A percentile compares a stretch with the other conserved stretches of the same genome.
phyloP scores from a whole-genome alignment of 306 rosid genomes.

The Inga leiocalycina region DNA sequence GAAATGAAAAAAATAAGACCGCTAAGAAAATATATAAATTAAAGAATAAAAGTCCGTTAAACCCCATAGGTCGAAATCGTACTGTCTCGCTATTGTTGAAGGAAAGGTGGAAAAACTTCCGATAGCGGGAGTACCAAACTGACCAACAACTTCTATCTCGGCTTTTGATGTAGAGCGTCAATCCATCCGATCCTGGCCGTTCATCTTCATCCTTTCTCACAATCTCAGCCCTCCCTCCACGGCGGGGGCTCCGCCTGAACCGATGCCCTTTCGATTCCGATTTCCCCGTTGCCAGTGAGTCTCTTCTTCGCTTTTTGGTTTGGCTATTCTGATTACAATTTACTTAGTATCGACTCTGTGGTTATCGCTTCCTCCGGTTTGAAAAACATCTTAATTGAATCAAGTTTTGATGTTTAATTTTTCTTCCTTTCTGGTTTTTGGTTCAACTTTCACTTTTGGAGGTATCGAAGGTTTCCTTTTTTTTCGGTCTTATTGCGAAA shows the following conservation, averaged over 20 bases:
- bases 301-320: background rate
- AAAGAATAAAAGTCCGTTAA: background rate
- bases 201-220: background rate
- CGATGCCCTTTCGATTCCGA: background rate
- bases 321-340: background rate
- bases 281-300: constrained; percentile 42
- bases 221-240: constrained; percentile 5
- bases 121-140: background rate
- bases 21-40: background rate
- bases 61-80: background rate
- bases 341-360: background rate
- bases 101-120: background rate
- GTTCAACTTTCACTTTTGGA: background rate
- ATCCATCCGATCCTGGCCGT: background rate
- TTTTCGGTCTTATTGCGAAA: background rate
- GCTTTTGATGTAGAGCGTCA: background rate
- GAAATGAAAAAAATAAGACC: background rate
- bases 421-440: background rate
- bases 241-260: constrained; percentile 13
- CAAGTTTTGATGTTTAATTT: background rate
- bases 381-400: background rate
- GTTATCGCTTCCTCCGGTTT: background rate
- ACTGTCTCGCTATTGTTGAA: no score
- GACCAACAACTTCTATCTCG: background rate
- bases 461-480: background rate